Base-by-base conservation (phyloP, 176 grass and related monocot species). In the Triticum dicoccoides region DNA sequence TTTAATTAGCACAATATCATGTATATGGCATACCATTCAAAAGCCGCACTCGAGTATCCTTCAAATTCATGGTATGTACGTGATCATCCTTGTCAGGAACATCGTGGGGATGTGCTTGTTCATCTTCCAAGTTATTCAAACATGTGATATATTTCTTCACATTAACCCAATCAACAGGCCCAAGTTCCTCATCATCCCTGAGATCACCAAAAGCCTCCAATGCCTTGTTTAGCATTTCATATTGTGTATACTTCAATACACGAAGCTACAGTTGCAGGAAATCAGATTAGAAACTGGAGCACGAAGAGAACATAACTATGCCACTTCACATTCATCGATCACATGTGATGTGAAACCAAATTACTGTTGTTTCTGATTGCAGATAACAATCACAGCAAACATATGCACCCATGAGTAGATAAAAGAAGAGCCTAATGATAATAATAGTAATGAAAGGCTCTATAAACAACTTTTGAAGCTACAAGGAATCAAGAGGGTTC, bases 141-240 rank as follows among this genome's bases (percentile, higher is more conserved):
- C 96, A 98, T 84, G 91, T 94, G 32, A 98, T 98, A 66, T 98
- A 86, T 84, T 82, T 90, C 74, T 85, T 92, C 72, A 98, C 93
- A 77, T 82, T 95, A 32, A 86, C 32, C 96, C 96, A 98, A 67
- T 98, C 96, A 80, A 90, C 91, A 77, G 93, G 96, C 62, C 96
- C 96, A 82, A 98, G 91, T 89, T 98, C 96, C 82, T 98, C 91
- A 59, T 98, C 96, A 91, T 98, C 96, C 85, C 90, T 79, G 74
- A 98, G 90, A 65, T 98, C 96, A 65, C 90, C 73, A 89, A 98
- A 98, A 61, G 84, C 87, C 80, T 98, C 96, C 29, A 94, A 80
- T 69, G 96, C 96, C 85, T 94, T 98, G 37, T 95, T 95, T 85
- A 91, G 61, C 96, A 98, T 94, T 87, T 98, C 96, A 80, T 94